A percentile compares a stretch with the other conserved stretches of the same genome.
Conservation (phyloP, 2,329 filamentous ascomycete genomes). For the Venturia pyrina region DNA sequence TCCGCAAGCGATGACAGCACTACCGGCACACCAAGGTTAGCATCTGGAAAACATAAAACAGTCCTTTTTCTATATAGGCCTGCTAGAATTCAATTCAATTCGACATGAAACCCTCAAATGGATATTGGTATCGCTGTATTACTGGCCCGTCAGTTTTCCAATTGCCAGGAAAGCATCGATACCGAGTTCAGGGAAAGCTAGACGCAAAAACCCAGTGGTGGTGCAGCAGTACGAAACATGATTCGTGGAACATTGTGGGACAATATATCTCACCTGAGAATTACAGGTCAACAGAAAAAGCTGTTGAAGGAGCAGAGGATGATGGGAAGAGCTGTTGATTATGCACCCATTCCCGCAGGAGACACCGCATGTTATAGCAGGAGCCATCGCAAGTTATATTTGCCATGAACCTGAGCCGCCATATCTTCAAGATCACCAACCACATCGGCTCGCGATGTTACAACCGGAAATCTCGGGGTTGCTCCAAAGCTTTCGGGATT, state of each 20-base stretch:
- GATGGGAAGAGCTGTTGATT: background rate
- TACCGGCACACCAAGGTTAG: background rate
- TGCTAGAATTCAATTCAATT: background rate
- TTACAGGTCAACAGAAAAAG: background rate
- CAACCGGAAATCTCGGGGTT: no score
- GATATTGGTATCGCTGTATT: background rate
- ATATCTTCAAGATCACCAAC: background rate
- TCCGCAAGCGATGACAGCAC: background rate
- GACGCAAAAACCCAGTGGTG: background rate
- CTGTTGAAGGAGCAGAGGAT: background rate
- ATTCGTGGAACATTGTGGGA: background rate
- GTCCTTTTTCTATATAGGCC: background rate
- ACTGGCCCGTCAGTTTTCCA: background rate
- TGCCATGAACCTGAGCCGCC: background rate
- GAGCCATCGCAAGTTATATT: background rate
- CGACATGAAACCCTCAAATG: background rate
- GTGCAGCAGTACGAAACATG: background rate
- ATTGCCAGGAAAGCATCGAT: background rate
- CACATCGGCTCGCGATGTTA: background rate
- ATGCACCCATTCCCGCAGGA: background rate
- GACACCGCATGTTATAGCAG: background rate
- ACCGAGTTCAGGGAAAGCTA: background rate
- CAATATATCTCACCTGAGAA: background rate
- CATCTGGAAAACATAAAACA: background rate
- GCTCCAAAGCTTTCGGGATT: background rate